These are phyloP conservation scores for Daldinia caldariorum DNA, from an alignment of 495 filamentous ascomycete species.

Conservation along the genomic window DNA sequence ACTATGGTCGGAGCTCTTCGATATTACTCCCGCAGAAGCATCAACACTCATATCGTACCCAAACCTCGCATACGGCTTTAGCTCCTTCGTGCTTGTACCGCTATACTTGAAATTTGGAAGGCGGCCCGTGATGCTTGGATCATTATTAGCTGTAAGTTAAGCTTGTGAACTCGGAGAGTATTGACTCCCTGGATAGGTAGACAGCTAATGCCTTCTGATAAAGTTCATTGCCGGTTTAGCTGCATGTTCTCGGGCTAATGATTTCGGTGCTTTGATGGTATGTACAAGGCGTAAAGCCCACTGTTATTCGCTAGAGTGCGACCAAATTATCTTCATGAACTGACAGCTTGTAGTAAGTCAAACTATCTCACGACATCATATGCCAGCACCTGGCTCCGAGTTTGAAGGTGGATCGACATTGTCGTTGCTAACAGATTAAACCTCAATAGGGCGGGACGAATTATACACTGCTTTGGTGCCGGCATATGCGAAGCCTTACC, in stretches of 20 bases:
- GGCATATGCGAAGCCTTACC: slow-evolving; percentile 67
- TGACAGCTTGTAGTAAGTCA: background rate
- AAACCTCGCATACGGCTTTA: slow-evolving; percentile 67
- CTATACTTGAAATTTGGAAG: slow-evolving; percentile 67
- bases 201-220: background rate
- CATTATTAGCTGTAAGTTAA: slow-evolving; percentile 54
- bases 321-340: background rate
- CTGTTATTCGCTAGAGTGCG: background rate
- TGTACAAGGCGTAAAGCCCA: background rate
- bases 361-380: background rate
- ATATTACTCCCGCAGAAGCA: slow-evolving; percentile 58
- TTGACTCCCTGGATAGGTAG: background rate
- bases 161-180: background rate
- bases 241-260: slow-evolving; percentile 40
- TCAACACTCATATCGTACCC: slow-evolving; percentile 67
- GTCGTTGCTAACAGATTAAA: background rate
- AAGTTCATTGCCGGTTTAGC: slow-evolving; percentile 47
- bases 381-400: background rate
- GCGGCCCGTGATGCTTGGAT: slow-evolving; percentile 64
- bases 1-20: slow-evolving; percentile 62
- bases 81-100: slow-evolving; percentile 63
- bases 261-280: slow-evolving; percentile 61
- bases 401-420: background rate
- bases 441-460: slow-evolving; percentile 52
- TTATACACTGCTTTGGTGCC: slow-evolving; percentile 70